A percentile compares a stretch with the other conserved stretches of the same genome.
phyloP scores from a whole-genome alignment of 768 basidiomycete species.

The Amanita polypyramis region DNA sequence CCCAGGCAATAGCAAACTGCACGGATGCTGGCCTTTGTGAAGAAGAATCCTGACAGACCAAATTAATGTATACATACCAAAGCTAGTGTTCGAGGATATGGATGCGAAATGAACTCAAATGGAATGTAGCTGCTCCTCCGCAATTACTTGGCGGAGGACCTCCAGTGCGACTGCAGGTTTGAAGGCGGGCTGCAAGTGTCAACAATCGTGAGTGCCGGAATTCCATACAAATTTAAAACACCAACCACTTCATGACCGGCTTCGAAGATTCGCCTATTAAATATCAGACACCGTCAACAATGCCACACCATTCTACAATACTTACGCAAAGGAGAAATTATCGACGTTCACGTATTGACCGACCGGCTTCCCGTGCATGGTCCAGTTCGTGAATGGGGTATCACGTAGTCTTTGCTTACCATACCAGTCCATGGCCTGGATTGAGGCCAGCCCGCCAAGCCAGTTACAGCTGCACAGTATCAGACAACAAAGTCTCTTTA shows the following conservation, averaged over 20 bases:
- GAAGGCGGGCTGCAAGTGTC: constrained; percentile 39
- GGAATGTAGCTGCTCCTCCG: constrained; percentile 43
- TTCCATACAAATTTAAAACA: constrained; percentile 3
- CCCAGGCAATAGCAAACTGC: not conserved
- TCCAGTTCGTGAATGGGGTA: constrained; percentile 41
- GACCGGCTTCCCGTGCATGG: constrained; percentile 38
- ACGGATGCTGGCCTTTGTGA: too few species aligned
- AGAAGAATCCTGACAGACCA: too few species aligned
- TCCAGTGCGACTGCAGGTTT: constrained; percentile 47
- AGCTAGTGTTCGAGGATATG: too few species aligned
- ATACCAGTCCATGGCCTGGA: constrained; percentile 35
- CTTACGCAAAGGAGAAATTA: constrained; percentile 59
- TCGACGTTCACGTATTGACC: constrained; percentile 56
- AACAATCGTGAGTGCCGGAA: not conserved
- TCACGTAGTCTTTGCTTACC: constrained; percentile 28
- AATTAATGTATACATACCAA: too few species aligned
- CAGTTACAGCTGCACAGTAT: constrained; percentile 31
- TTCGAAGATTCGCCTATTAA: constrained; percentile 39
- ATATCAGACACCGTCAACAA: not conserved
- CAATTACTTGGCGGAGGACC: constrained; percentile 48
- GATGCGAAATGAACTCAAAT: constrained; percentile 16
- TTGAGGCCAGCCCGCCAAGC: constrained; percentile 33
- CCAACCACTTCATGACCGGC: constrained; percentile 58
- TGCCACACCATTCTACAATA: constrained; percentile 7
- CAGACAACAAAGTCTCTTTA: not conserved